Percentiles rank a stretch among this genome's conserved stretches.
Conservation (phyloP, 1,284 basidiomycete genomes). For the Phenoliferia sp. region DNA sequence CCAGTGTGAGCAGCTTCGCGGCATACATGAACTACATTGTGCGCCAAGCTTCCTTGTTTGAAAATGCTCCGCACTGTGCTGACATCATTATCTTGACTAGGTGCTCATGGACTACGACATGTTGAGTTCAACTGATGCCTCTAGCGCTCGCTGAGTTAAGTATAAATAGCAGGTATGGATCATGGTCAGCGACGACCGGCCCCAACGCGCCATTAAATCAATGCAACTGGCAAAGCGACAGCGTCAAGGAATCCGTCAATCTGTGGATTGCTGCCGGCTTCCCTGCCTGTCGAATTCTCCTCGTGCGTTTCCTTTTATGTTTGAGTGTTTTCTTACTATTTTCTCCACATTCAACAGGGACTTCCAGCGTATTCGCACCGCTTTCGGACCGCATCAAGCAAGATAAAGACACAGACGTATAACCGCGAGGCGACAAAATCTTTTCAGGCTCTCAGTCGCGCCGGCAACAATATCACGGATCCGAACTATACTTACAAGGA, state of each 20-base stretch:
- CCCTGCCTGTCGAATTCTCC: slow-evolving; percentile 11
- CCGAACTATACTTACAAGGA: not conserved
- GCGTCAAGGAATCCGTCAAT: slow-evolving; percentile 10
- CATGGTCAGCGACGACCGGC: slow-evolving; percentile 18
- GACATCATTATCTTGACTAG: not conserved
- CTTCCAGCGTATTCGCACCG: slow-evolving; percentile 17
- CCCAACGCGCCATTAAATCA: slow-evolving; percentile 23
- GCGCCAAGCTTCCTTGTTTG: not conserved
- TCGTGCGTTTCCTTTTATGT: not conserved
- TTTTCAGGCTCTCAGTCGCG: slow-evolving; percentile 9
- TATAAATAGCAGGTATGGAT: slow-evolving; percentile 11
- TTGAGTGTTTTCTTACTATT: too few relatives aligned
- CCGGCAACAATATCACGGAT: not conserved
- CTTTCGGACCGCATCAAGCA: slow-evolving; percentile 9
- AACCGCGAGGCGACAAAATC: not conserved
- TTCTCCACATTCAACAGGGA: slow-evolving; percentile 4
- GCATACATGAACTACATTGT: slow-evolving; percentile 20
- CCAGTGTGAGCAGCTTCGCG: slow-evolving; percentile 3
- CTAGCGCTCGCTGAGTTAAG: not conserved
- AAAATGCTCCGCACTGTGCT: not conserved
- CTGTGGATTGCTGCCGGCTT: slow-evolving; percentile 21
- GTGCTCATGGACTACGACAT: slow-evolving; percentile 28
- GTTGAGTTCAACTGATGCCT: not conserved
- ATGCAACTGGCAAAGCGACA: slow-evolving; percentile 17
- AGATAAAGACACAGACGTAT: slow-evolving; percentile 14